Percentiles rank a stretch among this genome's conserved stretches.
These are phyloP conservation scores for Agapanthus africanus DNA, from an alignment of 106 monocot species.

Conservation along the genomic window DNA sequence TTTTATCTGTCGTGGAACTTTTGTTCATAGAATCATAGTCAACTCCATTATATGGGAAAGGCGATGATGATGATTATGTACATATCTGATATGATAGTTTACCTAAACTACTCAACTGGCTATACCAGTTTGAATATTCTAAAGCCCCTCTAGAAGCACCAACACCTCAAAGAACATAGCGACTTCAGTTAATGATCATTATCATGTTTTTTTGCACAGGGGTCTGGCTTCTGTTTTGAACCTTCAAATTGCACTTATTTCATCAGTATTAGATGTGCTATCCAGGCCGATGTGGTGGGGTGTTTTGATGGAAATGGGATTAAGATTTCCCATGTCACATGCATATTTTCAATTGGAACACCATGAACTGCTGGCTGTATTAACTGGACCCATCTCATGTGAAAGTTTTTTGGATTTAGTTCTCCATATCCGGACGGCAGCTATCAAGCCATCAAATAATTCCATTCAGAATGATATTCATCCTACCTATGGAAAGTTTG, in stretches of 20 bases:
- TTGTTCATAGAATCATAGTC: too few species aligned
- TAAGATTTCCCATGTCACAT: constrained; percentile 44
- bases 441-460: constrained; percentile 1
- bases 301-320: constrained; percentile 48
- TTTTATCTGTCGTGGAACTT: too few species aligned
- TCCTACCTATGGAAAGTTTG: constrained; percentile 1
- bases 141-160: too few species aligned
- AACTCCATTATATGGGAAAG: too few species aligned
- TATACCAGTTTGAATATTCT: too few species aligned
- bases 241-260: constrained; percentile 50
- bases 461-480: background rate
- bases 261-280: constrained; percentile 54
- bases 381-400: constrained; percentile 51
- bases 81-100: too few species aligned
- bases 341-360: constrained; percentile 57
- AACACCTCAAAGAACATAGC: too few species aligned
- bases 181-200: background rate
- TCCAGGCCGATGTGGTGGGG: constrained; percentile 79
- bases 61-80: too few species aligned
- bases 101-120: too few species aligned
- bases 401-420: constrained; percentile 47
- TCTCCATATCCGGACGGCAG: constrained; percentile 22
- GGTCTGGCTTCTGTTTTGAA: constrained; percentile 51
- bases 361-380: constrained; percentile 30
- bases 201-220: constrained; percentile 28